These are phyloP conservation scores for Plantago elongata DNA, from an alignment of 257 asterid genomes.

Conservation along the genomic window DNA sequence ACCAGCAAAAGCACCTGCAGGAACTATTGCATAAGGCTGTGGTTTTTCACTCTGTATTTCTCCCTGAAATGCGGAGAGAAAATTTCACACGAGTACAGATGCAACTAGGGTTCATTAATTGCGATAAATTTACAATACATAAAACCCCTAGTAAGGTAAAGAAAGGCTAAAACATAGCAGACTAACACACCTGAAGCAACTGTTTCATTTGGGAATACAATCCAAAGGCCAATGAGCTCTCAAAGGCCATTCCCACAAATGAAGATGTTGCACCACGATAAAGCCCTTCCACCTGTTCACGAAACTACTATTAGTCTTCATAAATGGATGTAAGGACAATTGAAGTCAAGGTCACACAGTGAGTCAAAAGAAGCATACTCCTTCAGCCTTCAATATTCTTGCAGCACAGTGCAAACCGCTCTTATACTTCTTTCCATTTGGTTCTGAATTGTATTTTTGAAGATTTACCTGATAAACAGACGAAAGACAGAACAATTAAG, in stretches of 20 bases:
- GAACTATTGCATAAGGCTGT: conserved; percentile 57
- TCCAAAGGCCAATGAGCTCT: conserved; percentile 90
- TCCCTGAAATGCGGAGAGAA: conserved; percentile 43
- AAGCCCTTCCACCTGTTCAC: conserved; percentile 76
- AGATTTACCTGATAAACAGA: conserved; percentile 67
- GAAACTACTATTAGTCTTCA: conserved; percentile 15
- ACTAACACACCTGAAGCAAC: conserved; percentile 61
- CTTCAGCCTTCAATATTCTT: conserved; percentile 81
- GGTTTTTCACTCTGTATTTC: conserved; percentile 53
- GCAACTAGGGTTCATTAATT: conserved; percentile 6
- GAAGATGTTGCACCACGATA: conserved; percentile 92
- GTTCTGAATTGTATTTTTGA: conserved; percentile 81
- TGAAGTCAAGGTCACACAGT: conserved; percentile 9
- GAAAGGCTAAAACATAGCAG: neutral
- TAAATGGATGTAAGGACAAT: neutral
- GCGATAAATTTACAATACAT: neutral
- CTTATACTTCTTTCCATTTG: conserved; percentile 63
- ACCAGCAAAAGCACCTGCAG: conserved; percentile 84
- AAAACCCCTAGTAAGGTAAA: conserved; percentile 7
- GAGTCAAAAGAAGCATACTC: conserved; percentile 55
- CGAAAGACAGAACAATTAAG: conserved; percentile 1
- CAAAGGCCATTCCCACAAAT: conserved; percentile 86
- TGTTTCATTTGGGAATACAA: conserved; percentile 80
- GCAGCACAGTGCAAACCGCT: conserved; percentile 72
- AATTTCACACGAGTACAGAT: conserved; percentile 4